A percentile compares a stretch with the other conserved stretches of the same genome.
Evolutionary conservation across 2,329 filamentous ascomycete species (phyloP).

Genomic region (Cryphonectria naterciae): DNA sequence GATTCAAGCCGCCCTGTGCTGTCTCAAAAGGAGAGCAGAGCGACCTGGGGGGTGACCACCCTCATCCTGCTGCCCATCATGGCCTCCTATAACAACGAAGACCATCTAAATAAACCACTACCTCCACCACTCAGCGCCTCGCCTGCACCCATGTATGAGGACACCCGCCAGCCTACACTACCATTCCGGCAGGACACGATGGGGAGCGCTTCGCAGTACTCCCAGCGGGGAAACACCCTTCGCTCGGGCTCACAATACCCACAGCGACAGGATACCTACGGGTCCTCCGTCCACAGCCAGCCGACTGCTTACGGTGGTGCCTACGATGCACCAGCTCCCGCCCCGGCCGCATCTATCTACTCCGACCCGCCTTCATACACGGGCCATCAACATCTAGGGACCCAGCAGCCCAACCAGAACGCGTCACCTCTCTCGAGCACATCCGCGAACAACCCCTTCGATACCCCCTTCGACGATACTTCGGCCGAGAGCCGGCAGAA

Average conservation of each 20-base stretch:
- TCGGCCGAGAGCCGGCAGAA: slow-evolving; percentile 44
- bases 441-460: slow-evolving; percentile 62
- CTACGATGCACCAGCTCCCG: slow-evolving; percentile 47
- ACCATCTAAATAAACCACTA: slow-evolving; percentile 30
- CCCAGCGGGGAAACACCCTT: slow-evolving; percentile 45
- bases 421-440: slow-evolving; percentile 29
- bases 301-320: slow-evolving; percentile 42
- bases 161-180: slow-evolving; percentile 25
- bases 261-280: slow-evolving; percentile 25
- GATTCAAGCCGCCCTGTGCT: not conserved
- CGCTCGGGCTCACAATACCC: slow-evolving; percentile 32
- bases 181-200: slow-evolving; percentile 23
- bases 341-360: slow-evolving; percentile 39
- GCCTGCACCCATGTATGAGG: slow-evolving; percentile 26
- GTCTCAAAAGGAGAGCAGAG: slow-evolving; percentile 23
- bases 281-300: slow-evolving; percentile 24
- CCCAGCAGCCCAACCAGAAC: slow-evolving; percentile 31
- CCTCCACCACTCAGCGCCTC: slow-evolving; percentile 26
- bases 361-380: slow-evolving; percentile 41
- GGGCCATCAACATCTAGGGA: slow-evolving; percentile 41
- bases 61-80: slow-evolving; percentile 44
- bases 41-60: slow-evolving; percentile 28
- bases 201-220: slow-evolving; percentile 24
- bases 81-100: slow-evolving; percentile 61
- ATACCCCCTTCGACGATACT: slow-evolving; percentile 67